Evolutionary conservation across 2,329 filamentous ascomycete genomes (phyloP).

Genomic region (Chaetothyriales sp.): DNA sequence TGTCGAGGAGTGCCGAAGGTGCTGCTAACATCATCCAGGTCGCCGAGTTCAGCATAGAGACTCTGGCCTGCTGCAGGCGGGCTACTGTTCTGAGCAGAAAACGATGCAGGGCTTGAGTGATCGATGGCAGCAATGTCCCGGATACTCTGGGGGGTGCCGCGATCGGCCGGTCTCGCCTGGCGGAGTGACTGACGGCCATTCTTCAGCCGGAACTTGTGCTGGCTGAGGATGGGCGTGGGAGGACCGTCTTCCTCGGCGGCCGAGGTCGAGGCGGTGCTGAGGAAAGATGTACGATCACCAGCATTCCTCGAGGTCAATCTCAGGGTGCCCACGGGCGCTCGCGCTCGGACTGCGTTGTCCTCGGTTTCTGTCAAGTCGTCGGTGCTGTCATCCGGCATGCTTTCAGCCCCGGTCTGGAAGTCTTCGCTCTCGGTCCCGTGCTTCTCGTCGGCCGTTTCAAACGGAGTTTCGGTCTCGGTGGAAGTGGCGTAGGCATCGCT

Average conservation of each 20-base stretch:
- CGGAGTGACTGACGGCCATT: constrained; percentile 49
- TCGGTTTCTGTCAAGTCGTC: constrained; percentile 83
- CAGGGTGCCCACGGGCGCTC: constrained; percentile 20
- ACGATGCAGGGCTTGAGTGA: constrained; percentile 38
- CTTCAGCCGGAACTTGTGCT: constrained; percentile 57
- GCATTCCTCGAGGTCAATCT: constrained; percentile 31
- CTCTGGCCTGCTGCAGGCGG: constrained; percentile 49
- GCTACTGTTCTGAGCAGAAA: constrained; percentile 29
- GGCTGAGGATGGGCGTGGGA: constrained; percentile 48
- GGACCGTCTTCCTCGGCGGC: constrained; percentile 54
- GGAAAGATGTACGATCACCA: constrained; percentile 51
- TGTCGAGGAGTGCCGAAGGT: constrained; percentile 34
- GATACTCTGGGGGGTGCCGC: constrained; percentile 26
- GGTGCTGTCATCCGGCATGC: constrained; percentile 51
- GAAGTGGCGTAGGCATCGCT: constrained; percentile 67
- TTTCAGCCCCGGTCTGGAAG: constrained; percentile 85
- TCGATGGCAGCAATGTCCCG: constrained; percentile 28
- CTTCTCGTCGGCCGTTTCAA: constrained; percentile 64
- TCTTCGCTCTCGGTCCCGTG: constrained; percentile 74
- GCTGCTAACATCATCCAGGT: constrained; percentile 60
- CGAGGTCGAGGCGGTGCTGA: constrained; percentile 81
- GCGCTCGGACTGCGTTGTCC: constrained; percentile 27
- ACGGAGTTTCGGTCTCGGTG: constrained; percentile 55
- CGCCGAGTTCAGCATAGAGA: constrained; percentile 78
- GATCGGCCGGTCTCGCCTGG: constrained; percentile 38